Evolutionary conservation across 1,284 basidiomycete species (phyloP).

Genomic region (Fomes fomentarius): DNA sequence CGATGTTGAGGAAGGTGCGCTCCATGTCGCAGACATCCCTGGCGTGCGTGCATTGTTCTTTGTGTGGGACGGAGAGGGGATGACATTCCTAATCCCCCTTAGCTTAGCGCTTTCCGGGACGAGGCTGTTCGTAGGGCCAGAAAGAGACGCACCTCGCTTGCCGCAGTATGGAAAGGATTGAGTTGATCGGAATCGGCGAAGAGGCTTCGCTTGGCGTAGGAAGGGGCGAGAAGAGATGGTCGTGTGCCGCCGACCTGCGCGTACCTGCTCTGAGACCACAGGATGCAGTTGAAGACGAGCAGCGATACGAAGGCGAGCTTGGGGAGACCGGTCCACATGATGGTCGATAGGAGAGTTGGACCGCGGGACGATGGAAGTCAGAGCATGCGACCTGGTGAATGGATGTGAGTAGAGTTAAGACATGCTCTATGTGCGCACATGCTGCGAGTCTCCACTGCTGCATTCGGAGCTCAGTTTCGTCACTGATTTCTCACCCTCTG

Average conservation of each 20-base stretch:
- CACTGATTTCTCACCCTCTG: neutral
- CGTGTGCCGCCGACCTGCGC: slow-evolving; percentile 39
- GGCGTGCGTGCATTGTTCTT: slow-evolving; percentile 70
- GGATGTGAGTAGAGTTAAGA: slow-evolving; percentile 1
- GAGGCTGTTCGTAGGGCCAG: neutral
- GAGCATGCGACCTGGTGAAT: slow-evolving; percentile 17
- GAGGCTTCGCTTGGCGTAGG: slow-evolving; percentile 25
- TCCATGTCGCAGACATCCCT: slow-evolving; percentile 53
- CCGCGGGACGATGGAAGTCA: slow-evolving; percentile 3
- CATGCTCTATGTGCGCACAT: slow-evolving; percentile 7
- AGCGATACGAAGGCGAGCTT: slow-evolving; percentile 53
- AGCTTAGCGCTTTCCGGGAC: neutral
- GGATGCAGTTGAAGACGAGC: slow-evolving; percentile 55
- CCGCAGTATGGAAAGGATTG: slow-evolving; percentile 2
- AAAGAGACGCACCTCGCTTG: slow-evolving; percentile 13
- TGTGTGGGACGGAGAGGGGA: slow-evolving; percentile 55
- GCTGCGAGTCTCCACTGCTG: slow-evolving; percentile 1
- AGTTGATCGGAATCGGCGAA: slow-evolving; percentile 5
- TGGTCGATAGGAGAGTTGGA: slow-evolving; percentile 12
- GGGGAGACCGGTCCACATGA: slow-evolving; percentile 44
- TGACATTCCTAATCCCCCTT: slow-evolving; percentile 19
- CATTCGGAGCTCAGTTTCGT: neutral
- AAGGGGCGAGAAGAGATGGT: slow-evolving; percentile 13
- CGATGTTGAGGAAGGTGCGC: slow-evolving; percentile 68
- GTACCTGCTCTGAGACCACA: slow-evolving; percentile 70